Conservation (phyloP, 768 basidiomycete species). For the Trametes meyenii region DNA sequence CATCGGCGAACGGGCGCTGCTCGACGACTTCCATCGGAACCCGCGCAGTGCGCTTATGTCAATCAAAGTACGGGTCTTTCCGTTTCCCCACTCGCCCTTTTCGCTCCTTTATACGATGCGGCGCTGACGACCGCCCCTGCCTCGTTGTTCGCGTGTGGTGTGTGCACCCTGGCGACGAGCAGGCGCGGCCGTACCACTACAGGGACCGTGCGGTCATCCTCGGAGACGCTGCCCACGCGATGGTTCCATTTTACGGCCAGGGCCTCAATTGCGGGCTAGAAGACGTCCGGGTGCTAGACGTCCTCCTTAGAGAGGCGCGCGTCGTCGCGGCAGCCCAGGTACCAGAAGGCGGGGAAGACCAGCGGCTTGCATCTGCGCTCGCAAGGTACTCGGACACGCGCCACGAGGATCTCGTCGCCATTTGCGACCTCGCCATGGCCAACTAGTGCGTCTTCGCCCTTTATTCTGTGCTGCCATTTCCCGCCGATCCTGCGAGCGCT, state of each 20-base stretch:
- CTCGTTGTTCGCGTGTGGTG: slow-evolving; percentile 31
- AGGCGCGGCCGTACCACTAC: slow-evolving; percentile 91
- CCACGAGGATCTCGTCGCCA: slow-evolving; percentile 88
- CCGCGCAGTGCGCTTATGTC: slow-evolving; percentile 89
- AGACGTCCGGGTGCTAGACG: slow-evolving; percentile 88
- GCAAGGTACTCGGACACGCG: slow-evolving; percentile 78
- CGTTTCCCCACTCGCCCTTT: slow-evolving; percentile 19
- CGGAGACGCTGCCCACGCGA: slow-evolving; percentile 95
- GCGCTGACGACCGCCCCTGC: neutral
- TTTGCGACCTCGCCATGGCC: slow-evolving; percentile 89
- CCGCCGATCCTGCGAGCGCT: neutral
- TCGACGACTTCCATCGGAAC: slow-evolving; percentile 80
- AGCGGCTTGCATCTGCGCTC: slow-evolving; percentile 65
- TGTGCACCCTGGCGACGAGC: slow-evolving; percentile 18
- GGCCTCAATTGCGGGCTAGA: slow-evolving; percentile 97
- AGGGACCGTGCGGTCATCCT: slow-evolving; percentile 84
- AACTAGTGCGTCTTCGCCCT: slow-evolving; percentile 81
- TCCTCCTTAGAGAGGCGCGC: slow-evolving; percentile 70
- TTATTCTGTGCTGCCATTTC: slow-evolving; percentile 8
- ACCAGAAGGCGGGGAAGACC: slow-evolving; percentile 48
- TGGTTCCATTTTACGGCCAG: slow-evolving; percentile 99
- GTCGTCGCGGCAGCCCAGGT: slow-evolving; percentile 52
- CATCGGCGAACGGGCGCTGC: slow-evolving; percentile 79
- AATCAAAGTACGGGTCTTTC: slow-evolving; percentile 71
- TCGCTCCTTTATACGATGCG: neutral